Evolutionary conservation across 345 rosid species (phyloP), one percentile per base, ranked within the genome.

Genomic region (Dipteronia sinensis): DNA sequence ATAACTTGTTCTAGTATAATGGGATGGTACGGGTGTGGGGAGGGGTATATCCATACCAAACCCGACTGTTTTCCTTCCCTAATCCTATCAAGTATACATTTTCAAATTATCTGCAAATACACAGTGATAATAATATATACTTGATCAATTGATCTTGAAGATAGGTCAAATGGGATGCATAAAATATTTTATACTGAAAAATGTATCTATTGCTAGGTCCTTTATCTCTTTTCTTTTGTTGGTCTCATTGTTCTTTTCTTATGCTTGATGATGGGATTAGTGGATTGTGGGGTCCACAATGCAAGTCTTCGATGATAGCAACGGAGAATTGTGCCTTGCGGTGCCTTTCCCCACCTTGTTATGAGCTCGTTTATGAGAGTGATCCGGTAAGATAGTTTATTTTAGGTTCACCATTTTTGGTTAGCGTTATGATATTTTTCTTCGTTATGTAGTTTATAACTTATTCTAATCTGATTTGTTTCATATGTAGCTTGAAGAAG

Each of bases 281-380:
- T 82, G 98, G 98, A 70, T 73, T 93, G 40, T 91, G 98, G 98
- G 98, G 98, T 66, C 85, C 80, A 80, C 88, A 81, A 59, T 93
- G 98, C 86, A 90, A 89, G 81, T 84, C 91, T 34, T 91, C 98
- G 9, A 27, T 76, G 77, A 74, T 89, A 56, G 88, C 90, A 0
- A 90, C 87, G 78, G 98, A 91, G 87, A 93, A 93, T 63, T 93
- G 98, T 82, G 98, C 89, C 16, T 79, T 93, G 85, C 83, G 84
- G 67, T 93, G 98, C 49, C 93, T 91, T 79, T 93, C 98, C 78
- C 89, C 91, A 0, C 64, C 83, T 78, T 93, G 98, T 79, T 91
- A 91, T 73, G 83, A 90, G 66, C 90, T 90, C 74, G 76, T 93
- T 19, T 93, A 93, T 19, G 94, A 89, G 85, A 89, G 94, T 25